Percentiles rank a stretch among this genome's conserved stretches.
These are phyloP conservation scores for Jatropha curcas DNA, from an alignment of 345 rosid genomes.

Conservation along the genomic window DNA sequence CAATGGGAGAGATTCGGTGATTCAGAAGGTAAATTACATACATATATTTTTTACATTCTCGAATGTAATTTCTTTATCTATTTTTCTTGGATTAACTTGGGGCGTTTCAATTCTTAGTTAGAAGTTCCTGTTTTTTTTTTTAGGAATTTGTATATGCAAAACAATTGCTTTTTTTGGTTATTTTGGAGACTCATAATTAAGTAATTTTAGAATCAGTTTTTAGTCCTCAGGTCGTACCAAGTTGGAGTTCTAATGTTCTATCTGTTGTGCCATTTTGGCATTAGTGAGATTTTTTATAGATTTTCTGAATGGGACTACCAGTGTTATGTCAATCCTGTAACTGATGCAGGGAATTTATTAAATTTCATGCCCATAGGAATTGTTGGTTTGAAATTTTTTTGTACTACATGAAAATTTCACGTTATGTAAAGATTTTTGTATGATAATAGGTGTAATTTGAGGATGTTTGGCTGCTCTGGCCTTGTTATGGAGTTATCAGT, in stretches of 20 bases:
- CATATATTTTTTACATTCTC: too few species aligned
- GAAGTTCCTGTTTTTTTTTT: background rate
- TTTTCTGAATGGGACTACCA: background rate
- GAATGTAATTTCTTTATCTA: background rate
- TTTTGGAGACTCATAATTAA: background rate
- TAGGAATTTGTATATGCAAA: background rate
- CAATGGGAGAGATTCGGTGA: slow-evolving; percentile 48
- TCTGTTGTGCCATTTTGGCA: background rate
- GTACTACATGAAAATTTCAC: background rate
- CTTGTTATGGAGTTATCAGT: background rate
- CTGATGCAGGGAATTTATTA: background rate
- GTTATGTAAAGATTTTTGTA: too few species aligned
- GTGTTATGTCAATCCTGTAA: background rate
- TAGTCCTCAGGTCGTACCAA: background rate
- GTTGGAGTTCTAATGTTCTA: background rate
- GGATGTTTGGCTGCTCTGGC: background rate
- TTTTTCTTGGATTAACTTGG: slow-evolving; percentile 9
- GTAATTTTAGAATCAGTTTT: background rate
- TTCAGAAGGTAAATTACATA: slow-evolving; percentile 53
- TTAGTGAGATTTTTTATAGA: background rate
- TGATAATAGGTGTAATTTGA: too few species aligned
- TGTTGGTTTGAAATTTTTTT: background rate
- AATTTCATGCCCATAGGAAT: background rate
- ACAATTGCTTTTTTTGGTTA: background rate
- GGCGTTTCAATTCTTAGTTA: background rate